These are phyloP conservation scores for Plantago ovata DNA, from an alignment of 257 asterid species.

Conservation along the genomic window DNA sequence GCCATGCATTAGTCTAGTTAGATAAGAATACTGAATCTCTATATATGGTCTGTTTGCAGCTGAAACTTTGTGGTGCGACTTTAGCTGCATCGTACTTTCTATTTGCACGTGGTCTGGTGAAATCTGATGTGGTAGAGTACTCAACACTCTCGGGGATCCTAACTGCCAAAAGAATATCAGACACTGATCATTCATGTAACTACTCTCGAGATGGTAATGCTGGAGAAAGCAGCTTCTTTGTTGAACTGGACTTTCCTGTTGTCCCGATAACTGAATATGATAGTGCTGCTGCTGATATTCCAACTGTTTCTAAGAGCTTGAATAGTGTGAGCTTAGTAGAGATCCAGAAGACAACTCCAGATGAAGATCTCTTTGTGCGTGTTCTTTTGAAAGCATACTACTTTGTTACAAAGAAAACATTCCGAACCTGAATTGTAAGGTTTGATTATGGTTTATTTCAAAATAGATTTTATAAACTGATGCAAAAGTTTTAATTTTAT, in stretches of 20 bases:
- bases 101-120: slow-evolving; percentile 44
- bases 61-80: slow-evolving; percentile 87
- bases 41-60: slow-evolving; percentile 48
- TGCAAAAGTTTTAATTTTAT: too few relatives aligned
- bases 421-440: neutral
- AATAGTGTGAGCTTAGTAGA: slow-evolving; percentile 54
- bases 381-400: neutral
- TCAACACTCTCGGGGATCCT: slow-evolving; percentile 65
- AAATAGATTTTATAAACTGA: too few relatives aligned
- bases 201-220: slow-evolving; percentile 29
- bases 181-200: too few relatives aligned
- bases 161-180: slow-evolving; percentile 52
- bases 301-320: slow-evolving; percentile 50
- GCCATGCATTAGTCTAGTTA: neutral
- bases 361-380: slow-evolving; percentile 62
- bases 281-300: slow-evolving; percentile 30
- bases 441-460: too few relatives aligned
- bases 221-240: slow-evolving; percentile 34
- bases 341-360: slow-evolving; percentile 42
- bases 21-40: neutral
- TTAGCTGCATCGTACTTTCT: slow-evolving; percentile 77
- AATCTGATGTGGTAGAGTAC: slow-evolving; percentile 59
- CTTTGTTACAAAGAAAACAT: neutral
- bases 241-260: slow-evolving; percentile 77
- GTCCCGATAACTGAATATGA: slow-evolving; percentile 36